Conservation (phyloP, 75 land plant genomes). For the Pinus taeda region DNA sequence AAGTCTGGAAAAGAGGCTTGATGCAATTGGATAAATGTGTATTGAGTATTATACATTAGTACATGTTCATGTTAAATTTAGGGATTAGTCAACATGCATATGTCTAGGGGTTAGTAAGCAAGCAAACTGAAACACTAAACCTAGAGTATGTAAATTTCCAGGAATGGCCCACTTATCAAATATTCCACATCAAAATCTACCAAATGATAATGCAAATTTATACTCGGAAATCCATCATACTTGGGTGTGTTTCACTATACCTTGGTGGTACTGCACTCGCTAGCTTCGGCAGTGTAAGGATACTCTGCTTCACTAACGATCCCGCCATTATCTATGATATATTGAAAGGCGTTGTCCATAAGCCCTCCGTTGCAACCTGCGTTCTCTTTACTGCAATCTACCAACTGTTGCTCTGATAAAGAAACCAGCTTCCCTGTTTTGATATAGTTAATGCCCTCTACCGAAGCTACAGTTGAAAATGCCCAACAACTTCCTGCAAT, state of each 20-base stretch:
- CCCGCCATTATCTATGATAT: slow-evolving; percentile 51
- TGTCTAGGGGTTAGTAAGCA: too few relatives aligned
- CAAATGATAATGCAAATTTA: too few relatives aligned
- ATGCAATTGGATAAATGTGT: too few relatives aligned
- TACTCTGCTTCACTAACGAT: slow-evolving; percentile 44
- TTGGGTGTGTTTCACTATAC: not conserved
- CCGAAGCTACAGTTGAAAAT: slow-evolving; percentile 36
- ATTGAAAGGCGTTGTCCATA: slow-evolving; percentile 45
- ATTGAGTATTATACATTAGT: too few relatives aligned
- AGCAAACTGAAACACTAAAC: too few relatives aligned
- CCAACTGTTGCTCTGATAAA: slow-evolving; percentile 43
- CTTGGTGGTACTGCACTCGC: slow-evolving; percentile 16
- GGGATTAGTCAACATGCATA: too few relatives aligned
- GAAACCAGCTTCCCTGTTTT: slow-evolving; percentile 27
- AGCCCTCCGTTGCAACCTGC: slow-evolving; percentile 45
- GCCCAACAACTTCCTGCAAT: slow-evolving; percentile 32
- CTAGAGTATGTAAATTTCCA: too few relatives aligned
- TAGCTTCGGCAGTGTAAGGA: slow-evolving; percentile 34
- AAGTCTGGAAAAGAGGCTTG: too few relatives aligned
- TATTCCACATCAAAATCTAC: too few relatives aligned
- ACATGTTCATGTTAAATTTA: too few relatives aligned
- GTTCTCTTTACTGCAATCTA: slow-evolving; percentile 37
- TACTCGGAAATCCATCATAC: too few relatives aligned
- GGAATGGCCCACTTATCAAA: too few relatives aligned
- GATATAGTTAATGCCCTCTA: slow-evolving; percentile 35